Evolutionary conservation across 768 basidiomycete genomes (phyloP).

Genomic region (Postia placenta): DNA sequence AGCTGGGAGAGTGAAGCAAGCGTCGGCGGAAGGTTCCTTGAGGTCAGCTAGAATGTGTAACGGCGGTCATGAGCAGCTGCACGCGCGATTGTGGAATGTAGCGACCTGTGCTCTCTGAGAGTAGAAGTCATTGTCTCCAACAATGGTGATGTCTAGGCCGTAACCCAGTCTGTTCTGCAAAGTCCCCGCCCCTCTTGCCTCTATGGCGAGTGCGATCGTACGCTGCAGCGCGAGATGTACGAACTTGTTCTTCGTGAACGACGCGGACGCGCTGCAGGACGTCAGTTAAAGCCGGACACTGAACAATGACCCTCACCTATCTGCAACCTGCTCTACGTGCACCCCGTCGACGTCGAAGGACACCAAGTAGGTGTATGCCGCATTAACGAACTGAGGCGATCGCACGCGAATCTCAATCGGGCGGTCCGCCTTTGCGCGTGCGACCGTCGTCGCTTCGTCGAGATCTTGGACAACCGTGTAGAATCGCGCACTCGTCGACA

Average conservation of each 20-base stretch:
- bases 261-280: background rate
- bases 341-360: constrained; percentile 27
- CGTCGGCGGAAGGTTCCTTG: constrained; percentile 53
- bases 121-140: constrained; percentile 97
- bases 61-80: constrained; percentile 3
- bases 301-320: constrained; percentile 13
- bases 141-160: constrained; percentile 74
- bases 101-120: constrained; percentile 83
- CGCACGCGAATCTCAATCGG: constrained; percentile 57
- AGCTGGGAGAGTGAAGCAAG: constrained; percentile 60
- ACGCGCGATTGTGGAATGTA: constrained; percentile 3
- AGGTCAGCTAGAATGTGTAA: constrained; percentile 45
- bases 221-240: constrained; percentile 84
- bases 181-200: constrained; percentile 42
- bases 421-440: constrained; percentile 2
- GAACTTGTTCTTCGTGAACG: constrained; percentile 75
- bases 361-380: constrained; percentile 70
- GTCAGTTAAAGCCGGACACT: background rate
- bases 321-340: constrained; percentile 22
- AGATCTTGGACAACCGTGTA: constrained; percentile 65
- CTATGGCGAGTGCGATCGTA: constrained; percentile 61
- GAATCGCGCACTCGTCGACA: constrained; percentile 92
- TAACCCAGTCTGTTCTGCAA: constrained; percentile 37
- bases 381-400: constrained; percentile 87
- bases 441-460: constrained; percentile 12